These are phyloP conservation scores for Ailanthus altissimus DNA, from an alignment of 345 rosid genomes.

Conservation along the genomic window DNA sequence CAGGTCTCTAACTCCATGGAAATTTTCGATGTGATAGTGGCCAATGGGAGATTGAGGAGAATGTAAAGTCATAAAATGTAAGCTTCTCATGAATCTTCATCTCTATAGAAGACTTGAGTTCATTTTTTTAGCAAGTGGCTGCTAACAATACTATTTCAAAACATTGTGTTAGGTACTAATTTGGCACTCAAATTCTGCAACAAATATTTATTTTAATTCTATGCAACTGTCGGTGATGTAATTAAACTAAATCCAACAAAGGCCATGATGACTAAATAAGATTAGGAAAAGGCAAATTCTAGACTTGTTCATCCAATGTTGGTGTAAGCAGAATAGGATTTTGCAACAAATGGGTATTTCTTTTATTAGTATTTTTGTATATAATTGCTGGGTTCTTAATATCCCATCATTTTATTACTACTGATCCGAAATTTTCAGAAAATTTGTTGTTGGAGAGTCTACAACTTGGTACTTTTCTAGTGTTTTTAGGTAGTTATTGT, in stretches of 20 bases:
- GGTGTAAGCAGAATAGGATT: background rate
- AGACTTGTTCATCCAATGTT: background rate
- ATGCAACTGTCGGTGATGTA: background rate
- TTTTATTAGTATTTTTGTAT: background rate
- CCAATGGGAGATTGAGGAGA: background rate
- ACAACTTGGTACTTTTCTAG: background rate
- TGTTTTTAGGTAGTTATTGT: background rate
- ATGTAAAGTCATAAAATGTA: conserved; percentile 13
- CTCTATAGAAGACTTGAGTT: background rate
- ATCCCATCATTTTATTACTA: background rate
- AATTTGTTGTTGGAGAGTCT: background rate
- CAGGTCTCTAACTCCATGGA: background rate
- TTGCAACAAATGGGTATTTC: background rate
- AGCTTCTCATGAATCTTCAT: background rate
- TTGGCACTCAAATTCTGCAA: background rate
- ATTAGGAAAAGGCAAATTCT: background rate
- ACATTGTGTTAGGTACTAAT: background rate
- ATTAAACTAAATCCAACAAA: background rate
- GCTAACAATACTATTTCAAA: background rate
- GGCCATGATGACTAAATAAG: background rate
- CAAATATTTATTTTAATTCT: background rate
- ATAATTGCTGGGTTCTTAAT: background rate
- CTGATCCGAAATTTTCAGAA: background rate
- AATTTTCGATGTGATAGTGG: background rate
- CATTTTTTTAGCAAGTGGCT: background rate